Evolutionary conservation across 495 filamentous ascomycete species (phyloP).

Genomic region (Lentithecium fluviatile): DNA sequence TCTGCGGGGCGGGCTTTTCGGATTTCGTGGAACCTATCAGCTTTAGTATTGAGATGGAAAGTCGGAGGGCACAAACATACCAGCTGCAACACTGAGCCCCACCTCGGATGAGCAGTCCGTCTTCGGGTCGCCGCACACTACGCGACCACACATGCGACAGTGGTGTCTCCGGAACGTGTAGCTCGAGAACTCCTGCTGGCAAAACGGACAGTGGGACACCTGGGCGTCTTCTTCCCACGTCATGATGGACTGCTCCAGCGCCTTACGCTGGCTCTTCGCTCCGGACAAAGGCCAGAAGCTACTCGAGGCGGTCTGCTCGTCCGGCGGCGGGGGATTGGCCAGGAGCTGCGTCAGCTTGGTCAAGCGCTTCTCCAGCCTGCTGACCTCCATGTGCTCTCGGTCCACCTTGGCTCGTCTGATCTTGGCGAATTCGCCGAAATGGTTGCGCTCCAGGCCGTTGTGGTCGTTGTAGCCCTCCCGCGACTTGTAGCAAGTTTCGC

Average conservation of each 20-base stretch:
- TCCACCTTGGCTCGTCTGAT: conserved; percentile 77
- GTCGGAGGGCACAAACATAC: conserved; percentile 50
- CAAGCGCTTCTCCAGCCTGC: conserved; percentile 83
- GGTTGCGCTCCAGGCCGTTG: conserved; percentile 64
- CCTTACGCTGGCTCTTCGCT: conserved; percentile 66
- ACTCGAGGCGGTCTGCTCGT: conserved; percentile 51
- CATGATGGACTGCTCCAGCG: conserved; percentile 85
- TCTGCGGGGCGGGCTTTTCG: conserved; percentile 60
- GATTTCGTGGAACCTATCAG: conserved; percentile 50
- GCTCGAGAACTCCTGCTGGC: conserved; percentile 86
- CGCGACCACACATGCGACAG: conserved; percentile 86
- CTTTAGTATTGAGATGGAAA: background rate
- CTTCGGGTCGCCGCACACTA: conserved; percentile 82
- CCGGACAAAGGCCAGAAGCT: conserved; percentile 58
- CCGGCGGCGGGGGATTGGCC: conserved; percentile 62
- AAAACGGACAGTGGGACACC: conserved; percentile 83
- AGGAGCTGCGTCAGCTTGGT: conserved; percentile 87
- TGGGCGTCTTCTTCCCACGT: conserved; percentile 90
- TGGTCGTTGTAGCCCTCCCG: conserved; percentile 94
- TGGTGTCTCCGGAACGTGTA: conserved; percentile 92
- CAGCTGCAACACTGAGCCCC: conserved; percentile 68
- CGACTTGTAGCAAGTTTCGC: conserved; percentile 97
- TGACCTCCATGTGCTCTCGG: conserved; percentile 78
- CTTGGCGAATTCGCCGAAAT: conserved; percentile 64
- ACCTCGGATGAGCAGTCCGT: conserved; percentile 86